A percentile compares a stretch with the other conserved stretches of the same genome.
These are phyloP conservation scores for Xylariaceae sp. DNA, from an alignment of 2,329 filamentous ascomycete species.

Conservation along the genomic window DNA sequence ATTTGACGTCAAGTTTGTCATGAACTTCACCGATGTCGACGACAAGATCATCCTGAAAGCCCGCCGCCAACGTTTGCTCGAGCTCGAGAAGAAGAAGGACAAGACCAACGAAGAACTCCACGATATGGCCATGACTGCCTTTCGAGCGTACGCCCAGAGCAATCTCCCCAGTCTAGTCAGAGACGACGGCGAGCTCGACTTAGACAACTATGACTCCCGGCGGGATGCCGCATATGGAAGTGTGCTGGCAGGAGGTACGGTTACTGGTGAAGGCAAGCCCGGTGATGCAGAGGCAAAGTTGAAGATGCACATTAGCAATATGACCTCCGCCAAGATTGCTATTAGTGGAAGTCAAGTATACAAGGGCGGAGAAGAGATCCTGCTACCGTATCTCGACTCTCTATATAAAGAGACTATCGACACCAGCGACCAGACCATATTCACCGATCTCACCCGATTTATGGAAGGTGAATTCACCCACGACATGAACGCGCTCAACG, in stretches of 20 bases:
- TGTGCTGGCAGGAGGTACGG: conserved; percentile 50
- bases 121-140: conserved; percentile 37
- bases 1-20: conserved; percentile 78
- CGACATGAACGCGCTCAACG: conserved; percentile 10
- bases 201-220: conserved; percentile 44
- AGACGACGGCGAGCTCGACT: conserved; percentile 3
- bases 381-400: conserved; percentile 9
- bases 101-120: conserved; percentile 43
- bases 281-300: conserved; percentile 45
- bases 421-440: conserved; percentile 8
- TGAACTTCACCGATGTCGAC: conserved; percentile 90
- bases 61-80: conserved; percentile 8
- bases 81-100: conserved; percentile 61
- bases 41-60: conserved; percentile 57
- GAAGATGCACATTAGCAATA: conserved; percentile 5
- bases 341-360: conserved; percentile 3
- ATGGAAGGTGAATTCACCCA: conserved; percentile 8
- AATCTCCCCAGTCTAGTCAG: conserved; percentile 17
- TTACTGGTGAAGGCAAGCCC: conserved; percentile 54
- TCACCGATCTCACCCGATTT: conserved; percentile 3
- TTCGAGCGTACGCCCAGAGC: conserved; percentile 6
- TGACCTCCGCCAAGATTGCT: conserved; percentile 4
- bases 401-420: conserved; percentile 6
- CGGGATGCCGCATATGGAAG: conserved; percentile 50
- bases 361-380: conserved; percentile 5